Base-by-base conservation (phyloP, 148 eudicot species). In the Arbutus unedo region DNA sequence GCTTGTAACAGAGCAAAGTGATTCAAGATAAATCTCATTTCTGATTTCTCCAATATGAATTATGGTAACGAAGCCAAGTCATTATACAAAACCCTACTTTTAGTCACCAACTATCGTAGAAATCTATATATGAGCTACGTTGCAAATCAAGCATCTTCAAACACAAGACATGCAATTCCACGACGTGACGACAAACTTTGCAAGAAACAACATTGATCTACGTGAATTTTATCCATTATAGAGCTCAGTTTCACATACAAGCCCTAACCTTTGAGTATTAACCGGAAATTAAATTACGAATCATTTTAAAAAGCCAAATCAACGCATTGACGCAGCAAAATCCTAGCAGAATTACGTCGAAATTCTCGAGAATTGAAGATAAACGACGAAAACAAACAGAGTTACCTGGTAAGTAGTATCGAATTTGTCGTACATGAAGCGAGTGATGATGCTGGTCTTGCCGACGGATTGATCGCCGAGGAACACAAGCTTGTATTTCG, bases 381-480 rank as follows among this genome's bases (percentile, higher is more conserved):
- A 23, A n/a, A 10, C 11, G 7, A 44, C 1, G 2, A 21, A 19
- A 62, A 4, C 14, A 62, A 60, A 31, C 8, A 8, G 44, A 66
- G 16, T 31, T 71, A 85, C 89, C 89, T 87, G 89, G 77, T 87
- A 87, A n/a, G 87, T 87, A 23, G 85, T 80, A 77, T 87, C 89
- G 83, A 87, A 85, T 80, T 87, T 87, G 75, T 87, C 89, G 83
- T 87, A 87, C 89, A 87, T 87, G 83, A 87, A 87, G 59, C 89
- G 87, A 25, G 85, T 87, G 79, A 87, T 87, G 78, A 87, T 87
- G 82, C 87, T 87, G 11, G 89, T 85, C 78, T 87, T 87, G 43
- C 89, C 89, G 10, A 87, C 89, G 53, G 89, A 87, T 72, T 87
- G 89, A 82, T 87, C 89, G 49, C 89, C 89, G 47, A 87, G 70